Conservation (phyloP, 768 basidiomycete species). For the Termitomyces sp. region DNA sequence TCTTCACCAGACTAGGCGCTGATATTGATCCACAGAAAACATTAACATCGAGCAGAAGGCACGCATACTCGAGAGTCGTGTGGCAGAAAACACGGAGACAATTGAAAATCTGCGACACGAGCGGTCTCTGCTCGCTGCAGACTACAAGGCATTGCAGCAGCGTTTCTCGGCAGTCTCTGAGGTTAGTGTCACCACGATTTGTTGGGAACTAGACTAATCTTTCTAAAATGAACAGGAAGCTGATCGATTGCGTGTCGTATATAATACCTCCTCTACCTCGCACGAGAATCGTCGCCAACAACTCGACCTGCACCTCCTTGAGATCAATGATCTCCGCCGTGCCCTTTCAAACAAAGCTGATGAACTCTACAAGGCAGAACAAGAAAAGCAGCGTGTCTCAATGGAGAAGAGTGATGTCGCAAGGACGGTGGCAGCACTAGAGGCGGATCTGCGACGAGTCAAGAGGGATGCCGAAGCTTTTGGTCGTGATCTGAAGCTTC, state of each 20-base stretch:
- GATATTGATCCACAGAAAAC: conserved; percentile 44
- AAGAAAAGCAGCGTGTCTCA: conserved; percentile 60
- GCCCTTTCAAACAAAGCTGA: conserved; percentile 60
- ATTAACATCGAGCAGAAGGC: conserved; percentile 72
- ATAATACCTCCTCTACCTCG: conserved; percentile 56
- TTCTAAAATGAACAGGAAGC: conserved; percentile 41
- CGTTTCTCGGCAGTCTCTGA: conserved; percentile 66
- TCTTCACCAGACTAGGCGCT: background rate
- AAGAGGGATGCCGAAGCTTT: conserved; percentile 75
- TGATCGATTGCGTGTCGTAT: conserved; percentile 61
- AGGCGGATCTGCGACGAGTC: conserved; percentile 75
- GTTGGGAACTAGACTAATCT: background rate
- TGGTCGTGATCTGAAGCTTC: conserved; percentile 69
- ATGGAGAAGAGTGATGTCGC: conserved; percentile 67
- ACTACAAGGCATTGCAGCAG: conserved; percentile 73
- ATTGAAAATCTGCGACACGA: conserved; percentile 80
- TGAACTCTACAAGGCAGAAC: conserved; percentile 61
- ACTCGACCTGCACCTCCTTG: conserved; percentile 66
- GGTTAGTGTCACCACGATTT: conserved; percentile 36
- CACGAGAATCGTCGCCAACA: conserved; percentile 74
- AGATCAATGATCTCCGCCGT: conserved; percentile 75
- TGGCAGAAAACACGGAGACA: conserved; percentile 64
- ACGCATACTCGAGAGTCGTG: conserved; percentile 62
- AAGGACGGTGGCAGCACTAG: conserved; percentile 62
- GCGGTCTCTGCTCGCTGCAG: conserved; percentile 62